These are phyloP conservation scores for Alternaria burnsii DNA, from an alignment of 2,329 filamentous ascomycete genomes.

Conservation along the genomic window DNA sequence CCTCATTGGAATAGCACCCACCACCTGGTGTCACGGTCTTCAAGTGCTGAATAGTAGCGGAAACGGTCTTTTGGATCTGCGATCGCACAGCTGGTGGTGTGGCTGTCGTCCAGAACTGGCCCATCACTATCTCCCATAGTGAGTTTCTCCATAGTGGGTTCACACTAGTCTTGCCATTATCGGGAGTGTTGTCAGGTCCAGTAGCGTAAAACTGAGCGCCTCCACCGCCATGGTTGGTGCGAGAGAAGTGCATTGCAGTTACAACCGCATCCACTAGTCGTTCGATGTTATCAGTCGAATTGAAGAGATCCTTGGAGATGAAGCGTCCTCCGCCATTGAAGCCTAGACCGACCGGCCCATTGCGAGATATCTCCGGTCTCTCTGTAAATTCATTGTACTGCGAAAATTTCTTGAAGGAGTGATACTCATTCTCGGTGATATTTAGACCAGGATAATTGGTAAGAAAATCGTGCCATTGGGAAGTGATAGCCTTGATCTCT, in stretches of 20 bases:
- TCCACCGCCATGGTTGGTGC: constrained; percentile 37
- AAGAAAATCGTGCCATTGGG: constrained; percentile 44
- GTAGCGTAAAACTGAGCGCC: constrained; percentile 49
- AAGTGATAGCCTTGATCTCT: constrained; percentile 37
- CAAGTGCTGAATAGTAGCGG: constrained; percentile 40
- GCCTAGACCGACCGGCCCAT: constrained; percentile 47
- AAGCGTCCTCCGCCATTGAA: constrained; percentile 46
- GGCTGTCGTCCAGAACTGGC: constrained; percentile 39
- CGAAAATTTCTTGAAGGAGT: constrained; percentile 44
- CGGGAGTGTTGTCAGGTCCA: constrained; percentile 42
- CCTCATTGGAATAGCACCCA: constrained; percentile 50
- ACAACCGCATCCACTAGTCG: constrained; percentile 43
- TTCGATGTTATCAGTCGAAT: constrained; percentile 24
- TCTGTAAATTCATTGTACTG: constrained; percentile 44
- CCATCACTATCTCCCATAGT: constrained; percentile 48
- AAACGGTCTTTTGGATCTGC: constrained; percentile 43
- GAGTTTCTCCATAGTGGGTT: constrained; percentile 45
- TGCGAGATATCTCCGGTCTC: constrained; percentile 40
- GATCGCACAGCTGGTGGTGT: constrained; percentile 27
- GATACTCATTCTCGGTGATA: constrained; percentile 44
- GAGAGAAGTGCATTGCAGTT: constrained; percentile 43
- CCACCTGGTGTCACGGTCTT: constrained; percentile 46
- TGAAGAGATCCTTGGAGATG: constrained; percentile 43
- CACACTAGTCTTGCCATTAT: constrained; percentile 42
- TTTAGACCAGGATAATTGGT: constrained; percentile 42